These are phyloP conservation scores for Taxillus chinensis DNA, from an alignment of 164 flowering plant genomes.

Conservation along the genomic window DNA sequence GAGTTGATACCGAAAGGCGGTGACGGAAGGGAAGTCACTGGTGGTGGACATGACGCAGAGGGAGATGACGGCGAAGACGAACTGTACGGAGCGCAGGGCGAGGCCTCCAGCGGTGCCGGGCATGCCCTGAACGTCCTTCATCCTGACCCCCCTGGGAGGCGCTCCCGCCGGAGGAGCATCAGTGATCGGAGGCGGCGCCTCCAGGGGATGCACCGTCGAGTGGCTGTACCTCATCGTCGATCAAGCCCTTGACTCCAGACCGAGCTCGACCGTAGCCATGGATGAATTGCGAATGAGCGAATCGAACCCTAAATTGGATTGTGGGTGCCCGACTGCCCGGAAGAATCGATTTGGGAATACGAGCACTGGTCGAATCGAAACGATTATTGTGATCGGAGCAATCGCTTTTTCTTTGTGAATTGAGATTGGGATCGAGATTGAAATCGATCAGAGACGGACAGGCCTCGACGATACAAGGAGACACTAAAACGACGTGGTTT, in stretches of 20 bases:
- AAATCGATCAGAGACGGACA: too few relatives aligned
- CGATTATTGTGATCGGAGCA: too few relatives aligned
- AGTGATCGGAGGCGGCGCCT: neutral
- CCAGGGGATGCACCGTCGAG: neutral
- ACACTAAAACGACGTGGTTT: too few relatives aligned
- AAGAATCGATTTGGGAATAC: too few relatives aligned
- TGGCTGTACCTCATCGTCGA: neutral
- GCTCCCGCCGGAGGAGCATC: neutral
- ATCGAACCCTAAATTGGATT: too few relatives aligned
- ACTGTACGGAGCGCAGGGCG: slow-evolving; percentile 28
- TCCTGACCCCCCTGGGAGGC: slow-evolving; percentile 9
- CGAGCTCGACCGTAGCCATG: neutral
- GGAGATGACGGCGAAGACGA: slow-evolving; percentile 23
- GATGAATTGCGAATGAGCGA: too few relatives aligned
- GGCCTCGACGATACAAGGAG: too few relatives aligned
- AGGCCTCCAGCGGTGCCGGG: slow-evolving; percentile 43
- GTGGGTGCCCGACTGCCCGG: too few relatives aligned
- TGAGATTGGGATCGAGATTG: too few relatives aligned
- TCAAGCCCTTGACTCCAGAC: neutral
- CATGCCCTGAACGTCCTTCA: slow-evolving; percentile 46
- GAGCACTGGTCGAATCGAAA: too few relatives aligned
- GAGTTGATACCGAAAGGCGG: slow-evolving; percentile 32
- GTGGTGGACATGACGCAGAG: slow-evolving; percentile 41
- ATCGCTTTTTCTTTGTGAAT: too few relatives aligned
- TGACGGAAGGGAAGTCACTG: slow-evolving; percentile 36